Conservation (phyloP, 2,329 filamentous ascomycete species). For the Aspergillus aculeatinus region DNA sequence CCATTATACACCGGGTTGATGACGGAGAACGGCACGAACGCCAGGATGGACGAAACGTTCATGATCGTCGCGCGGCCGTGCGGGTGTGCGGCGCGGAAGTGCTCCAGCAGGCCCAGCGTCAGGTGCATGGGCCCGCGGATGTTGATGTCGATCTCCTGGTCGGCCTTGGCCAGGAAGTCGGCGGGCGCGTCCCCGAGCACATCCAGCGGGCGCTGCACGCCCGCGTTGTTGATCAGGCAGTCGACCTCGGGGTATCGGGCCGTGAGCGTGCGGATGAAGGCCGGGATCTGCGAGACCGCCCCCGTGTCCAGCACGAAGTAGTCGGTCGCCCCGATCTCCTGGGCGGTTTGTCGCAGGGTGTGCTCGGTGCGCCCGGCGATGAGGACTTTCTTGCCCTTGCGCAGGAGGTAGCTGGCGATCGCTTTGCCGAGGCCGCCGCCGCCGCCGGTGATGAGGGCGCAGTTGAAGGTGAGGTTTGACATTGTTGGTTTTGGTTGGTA, state of each 20-base stretch:
- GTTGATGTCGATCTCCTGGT: constrained; percentile 60
- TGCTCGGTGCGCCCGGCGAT: constrained; percentile 48
- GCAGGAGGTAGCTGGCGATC: constrained; percentile 23
- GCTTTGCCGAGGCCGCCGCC: constrained; percentile 29
- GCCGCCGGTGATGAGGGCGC: constrained; percentile 34
- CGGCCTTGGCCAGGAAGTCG: constrained; percentile 48
- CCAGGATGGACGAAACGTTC: constrained; percentile 57
- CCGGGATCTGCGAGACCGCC: constrained; percentile 38
- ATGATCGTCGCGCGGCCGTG: constrained; percentile 46
- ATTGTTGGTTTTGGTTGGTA: too few relatives aligned
- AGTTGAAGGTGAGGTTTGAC: constrained; percentile 48
- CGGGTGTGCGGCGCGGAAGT: constrained; percentile 41
- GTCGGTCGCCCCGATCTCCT: constrained; percentile 46
- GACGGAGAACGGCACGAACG: constrained; percentile 53
- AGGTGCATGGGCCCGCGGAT: constrained; percentile 60
- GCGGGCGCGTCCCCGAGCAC: constrained; percentile 37
- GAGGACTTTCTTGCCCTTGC: constrained; percentile 27
- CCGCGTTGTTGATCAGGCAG: constrained; percentile 61
- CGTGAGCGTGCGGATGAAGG: constrained; percentile 48
- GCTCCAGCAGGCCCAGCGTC: constrained; percentile 48
- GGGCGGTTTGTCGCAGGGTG: constrained; percentile 48
- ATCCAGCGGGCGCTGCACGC: constrained; percentile 56
- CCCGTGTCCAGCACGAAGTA: constrained; percentile 58
- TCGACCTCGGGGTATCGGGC: constrained; percentile 55
- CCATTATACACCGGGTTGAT: constrained; percentile 61